Evolutionary conservation across 352 stramenopile genomes (phyloP).

Genomic region (Pythium vanterpoolii): DNA sequence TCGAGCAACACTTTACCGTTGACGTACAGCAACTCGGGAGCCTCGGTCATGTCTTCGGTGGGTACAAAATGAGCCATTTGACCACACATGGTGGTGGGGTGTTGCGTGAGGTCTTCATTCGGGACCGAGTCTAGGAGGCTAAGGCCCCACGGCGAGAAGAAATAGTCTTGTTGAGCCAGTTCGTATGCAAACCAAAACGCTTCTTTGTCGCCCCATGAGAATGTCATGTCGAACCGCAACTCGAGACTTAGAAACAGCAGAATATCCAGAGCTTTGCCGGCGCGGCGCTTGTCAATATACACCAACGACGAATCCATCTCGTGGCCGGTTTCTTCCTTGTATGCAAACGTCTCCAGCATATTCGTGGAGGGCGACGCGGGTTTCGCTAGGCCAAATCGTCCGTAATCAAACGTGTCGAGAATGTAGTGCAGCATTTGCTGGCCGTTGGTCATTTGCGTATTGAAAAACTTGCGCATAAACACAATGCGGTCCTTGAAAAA

Average conservation of each 20-base stretch:
- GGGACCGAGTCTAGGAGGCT: slow-evolving; percentile 44
- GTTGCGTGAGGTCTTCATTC: slow-evolving; percentile 49
- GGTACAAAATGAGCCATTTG: slow-evolving; percentile 67
- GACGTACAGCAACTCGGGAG: slow-evolving; percentile 50
- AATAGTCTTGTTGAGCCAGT: slow-evolving; percentile 52
- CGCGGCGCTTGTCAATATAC: slow-evolving; percentile 41
- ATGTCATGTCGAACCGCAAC: slow-evolving; percentile 47
- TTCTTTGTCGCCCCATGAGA: slow-evolving; percentile 62
- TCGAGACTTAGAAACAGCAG: slow-evolving; percentile 51
- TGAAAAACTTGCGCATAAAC: slow-evolving; percentile 41
- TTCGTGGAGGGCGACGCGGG: slow-evolving; percentile 11
- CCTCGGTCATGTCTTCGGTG: slow-evolving; percentile 7
- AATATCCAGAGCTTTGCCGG: slow-evolving; percentile 39
- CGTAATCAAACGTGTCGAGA: slow-evolving; percentile 53
- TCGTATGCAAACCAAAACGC: slow-evolving; percentile 74
- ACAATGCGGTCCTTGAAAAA: slow-evolving; percentile 69
- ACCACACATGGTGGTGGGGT: slow-evolving; percentile 61
- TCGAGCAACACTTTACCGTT: slow-evolving; percentile 61
- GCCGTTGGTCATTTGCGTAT: background rate
- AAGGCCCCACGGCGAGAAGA: slow-evolving; percentile 66
- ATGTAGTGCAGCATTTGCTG: slow-evolving; percentile 38
- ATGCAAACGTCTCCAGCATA: slow-evolving; percentile 36
- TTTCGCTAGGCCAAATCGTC: slow-evolving; percentile 28
- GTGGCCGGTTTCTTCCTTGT: slow-evolving; percentile 38
- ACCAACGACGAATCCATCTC: slow-evolving; percentile 72